A percentile compares a stretch with the other conserved stretches of the same genome.
Evolutionary conservation across 495 filamentous ascomycete genomes (phyloP).

Genomic region (Chaetomium tenue): DNA sequence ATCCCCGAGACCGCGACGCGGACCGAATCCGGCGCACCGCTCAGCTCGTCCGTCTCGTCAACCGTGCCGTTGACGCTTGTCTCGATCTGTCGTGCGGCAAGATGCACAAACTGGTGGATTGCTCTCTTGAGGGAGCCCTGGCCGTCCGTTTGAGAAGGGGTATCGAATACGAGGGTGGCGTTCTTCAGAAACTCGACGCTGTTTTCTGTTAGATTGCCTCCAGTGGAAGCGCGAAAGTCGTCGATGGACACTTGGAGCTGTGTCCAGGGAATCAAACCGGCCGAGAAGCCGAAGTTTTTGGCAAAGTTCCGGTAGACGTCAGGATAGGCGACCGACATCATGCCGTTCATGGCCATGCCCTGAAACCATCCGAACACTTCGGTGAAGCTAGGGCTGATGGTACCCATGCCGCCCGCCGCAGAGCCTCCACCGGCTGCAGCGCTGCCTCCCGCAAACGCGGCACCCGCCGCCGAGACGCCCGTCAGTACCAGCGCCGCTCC

Average conservation of each 20-base stretch:
- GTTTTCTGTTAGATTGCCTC: constrained; percentile 79
- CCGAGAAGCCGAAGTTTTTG: constrained; percentile 91
- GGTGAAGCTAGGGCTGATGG: constrained; percentile 77
- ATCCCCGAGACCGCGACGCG: constrained; percentile 61
- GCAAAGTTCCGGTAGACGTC: constrained; percentile 81
- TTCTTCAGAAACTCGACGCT: constrained; percentile 74
- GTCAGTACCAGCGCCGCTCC: constrained; percentile 75
- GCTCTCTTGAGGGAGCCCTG: constrained; percentile 54
- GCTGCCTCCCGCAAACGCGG: constrained; percentile 52
- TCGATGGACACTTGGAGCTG: constrained; percentile 81
- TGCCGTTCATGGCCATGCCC: constrained; percentile 88
- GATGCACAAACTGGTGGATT: constrained; percentile 47
- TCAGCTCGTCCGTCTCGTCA: constrained; percentile 27
- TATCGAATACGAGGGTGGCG: constrained; percentile 65
- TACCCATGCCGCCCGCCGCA: constrained; percentile 60
- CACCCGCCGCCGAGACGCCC: constrained; percentile 67
- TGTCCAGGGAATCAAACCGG: constrained; percentile 79
- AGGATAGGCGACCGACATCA: constrained; percentile 88
- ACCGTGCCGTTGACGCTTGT: constrained; percentile 49
- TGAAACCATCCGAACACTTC: constrained; percentile 92
- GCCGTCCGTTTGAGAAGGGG: constrained; percentile 41
- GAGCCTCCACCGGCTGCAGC: constrained; percentile 40
- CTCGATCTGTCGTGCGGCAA: constrained; percentile 51
- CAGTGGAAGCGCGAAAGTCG: constrained; percentile 72
- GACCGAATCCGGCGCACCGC: constrained; percentile 25